phyloP scores from a whole-genome alignment of 2,329 filamentous ascomycete species.

The Hirsutella thompsonii region DNA sequence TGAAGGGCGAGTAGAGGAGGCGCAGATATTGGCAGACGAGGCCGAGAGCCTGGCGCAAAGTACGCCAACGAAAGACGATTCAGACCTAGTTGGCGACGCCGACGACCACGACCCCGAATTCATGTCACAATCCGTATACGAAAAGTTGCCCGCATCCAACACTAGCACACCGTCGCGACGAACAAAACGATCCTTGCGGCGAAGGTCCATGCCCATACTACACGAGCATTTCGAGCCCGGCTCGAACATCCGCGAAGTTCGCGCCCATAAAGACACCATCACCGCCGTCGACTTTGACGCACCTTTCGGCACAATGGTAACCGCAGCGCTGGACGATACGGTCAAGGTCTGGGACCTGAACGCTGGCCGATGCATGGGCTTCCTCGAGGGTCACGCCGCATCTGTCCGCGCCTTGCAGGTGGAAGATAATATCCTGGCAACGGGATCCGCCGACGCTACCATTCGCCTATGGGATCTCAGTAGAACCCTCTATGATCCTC shows the following conservation, averaged over 20 bases:
- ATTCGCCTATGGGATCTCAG: conserved; percentile 93
- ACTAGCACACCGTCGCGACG: conserved; percentile 34
- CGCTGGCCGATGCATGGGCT: conserved; percentile 79
- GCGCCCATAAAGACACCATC: conserved; percentile 77
- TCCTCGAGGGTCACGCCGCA: conserved; percentile 86
- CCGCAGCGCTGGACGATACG: conserved; percentile 82
- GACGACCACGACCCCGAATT: conserved; percentile 46
- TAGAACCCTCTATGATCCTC: conserved; percentile 70
- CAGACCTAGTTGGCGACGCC: conserved; percentile 37
- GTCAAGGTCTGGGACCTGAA: conserved; percentile 96
- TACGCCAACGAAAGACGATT: conserved; percentile 37
- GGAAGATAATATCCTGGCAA: conserved; percentile 89
- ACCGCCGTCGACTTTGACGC: conserved; percentile 91
- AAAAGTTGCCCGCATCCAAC: conserved; percentile 60
- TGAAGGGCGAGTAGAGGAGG: conserved; percentile 48
- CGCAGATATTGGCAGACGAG: conserved; percentile 45
- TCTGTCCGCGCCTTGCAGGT: conserved; percentile 89
- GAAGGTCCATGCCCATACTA: conserved; percentile 84
- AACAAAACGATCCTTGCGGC: conserved; percentile 42
- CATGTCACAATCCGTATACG: conserved; percentile 97
- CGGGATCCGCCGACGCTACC: conserved; percentile 87
- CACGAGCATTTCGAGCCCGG: conserved; percentile 93
- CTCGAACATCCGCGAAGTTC: conserved; percentile 74
- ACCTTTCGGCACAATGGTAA: conserved; percentile 93
- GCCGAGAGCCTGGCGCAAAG: conserved; percentile 41